Base-by-base conservation (phyloP, 441 rosid genomes). In the Mallotus repandus region DNA sequence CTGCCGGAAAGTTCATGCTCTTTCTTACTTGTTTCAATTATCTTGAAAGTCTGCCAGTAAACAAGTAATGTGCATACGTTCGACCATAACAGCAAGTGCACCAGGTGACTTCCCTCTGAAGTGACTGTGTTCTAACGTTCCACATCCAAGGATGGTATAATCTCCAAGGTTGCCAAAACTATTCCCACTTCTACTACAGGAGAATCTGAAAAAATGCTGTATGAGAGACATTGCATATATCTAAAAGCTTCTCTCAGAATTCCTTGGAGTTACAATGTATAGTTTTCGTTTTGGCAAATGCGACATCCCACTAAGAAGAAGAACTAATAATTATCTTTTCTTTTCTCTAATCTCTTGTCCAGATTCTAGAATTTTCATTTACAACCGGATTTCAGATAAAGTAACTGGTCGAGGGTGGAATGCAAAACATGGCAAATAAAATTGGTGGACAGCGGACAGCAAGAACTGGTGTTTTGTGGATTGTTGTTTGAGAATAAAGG, bases 361-460 rank as follows among this genome's bases (percentile, higher is more conserved):
- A 41, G 72, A n/a, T 56, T 55, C 56, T 54, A 54, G 48, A n/a
- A 54, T 21, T 35, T n/a, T 54, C 18, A 18, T 68, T 68, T 16
- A 22, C 49, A 15, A 16, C 16, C 32, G 19, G 54, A 0, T 15
- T 32, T 4, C 16, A 5, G 46, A 18, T 68, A 35, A 52, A 53
- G 60, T 35, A 38, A 68, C 32, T 66, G 25, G 25, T n/a, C 15
- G 38, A 38, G 32, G 21, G 16, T 10, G 71, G 29, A 5, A 54
- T 18, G 49, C 49, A 52, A 18, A 41, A 54, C 32, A 53, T 68
- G 32, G 60, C 61, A 29, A 32, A 68, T 68, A 68, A 53, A 53
- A 45, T 2, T 13, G 58, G 2, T 13, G 25, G 21, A 35, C 13
- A 18, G 18, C 6, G 25, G 21, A 35, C 13, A 18, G 18, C 25